These are phyloP conservation scores for Populus hybrid DNA, from an alignment of 441 rosid species.

Conservation along the genomic window DNA sequence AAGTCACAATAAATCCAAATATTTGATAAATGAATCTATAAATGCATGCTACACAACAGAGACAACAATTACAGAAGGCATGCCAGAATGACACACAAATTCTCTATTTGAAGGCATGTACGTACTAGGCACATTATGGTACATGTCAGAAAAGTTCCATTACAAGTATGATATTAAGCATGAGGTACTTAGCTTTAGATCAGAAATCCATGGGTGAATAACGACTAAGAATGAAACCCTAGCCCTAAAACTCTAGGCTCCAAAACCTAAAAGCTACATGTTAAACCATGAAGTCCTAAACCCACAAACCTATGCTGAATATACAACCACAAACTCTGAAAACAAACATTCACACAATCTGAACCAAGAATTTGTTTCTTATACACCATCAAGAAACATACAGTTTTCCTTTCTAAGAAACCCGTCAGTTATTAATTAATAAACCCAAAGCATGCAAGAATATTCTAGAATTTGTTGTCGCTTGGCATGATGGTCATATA, in stretches of 20 bases:
- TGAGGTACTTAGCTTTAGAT: background rate
- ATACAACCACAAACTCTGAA: no score
- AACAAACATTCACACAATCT: no score
- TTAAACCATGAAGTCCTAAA: no score
- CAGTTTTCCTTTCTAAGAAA: background rate
- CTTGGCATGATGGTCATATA: background rate
- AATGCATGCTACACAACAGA: background rate
- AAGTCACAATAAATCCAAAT: conserved; percentile 4
- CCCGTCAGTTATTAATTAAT: background rate
- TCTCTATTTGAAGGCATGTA: background rate
- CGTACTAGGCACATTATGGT: background rate
- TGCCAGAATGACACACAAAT: background rate
- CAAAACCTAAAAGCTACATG: no score
- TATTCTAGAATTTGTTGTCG: background rate
- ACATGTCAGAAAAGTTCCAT: background rate
- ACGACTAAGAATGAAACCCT: no score
- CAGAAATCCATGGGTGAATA: background rate
- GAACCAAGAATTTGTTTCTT: background rate
- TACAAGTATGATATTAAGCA: background rate
- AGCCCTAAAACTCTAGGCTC: no score
- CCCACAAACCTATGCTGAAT: no score
- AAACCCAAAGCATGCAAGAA: background rate
- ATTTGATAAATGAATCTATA: background rate
- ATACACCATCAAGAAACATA: background rate
- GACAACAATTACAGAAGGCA: background rate